Conservation (phyloP, 768 basidiomycete genomes). For the Leccinum fibrillosum region DNA sequence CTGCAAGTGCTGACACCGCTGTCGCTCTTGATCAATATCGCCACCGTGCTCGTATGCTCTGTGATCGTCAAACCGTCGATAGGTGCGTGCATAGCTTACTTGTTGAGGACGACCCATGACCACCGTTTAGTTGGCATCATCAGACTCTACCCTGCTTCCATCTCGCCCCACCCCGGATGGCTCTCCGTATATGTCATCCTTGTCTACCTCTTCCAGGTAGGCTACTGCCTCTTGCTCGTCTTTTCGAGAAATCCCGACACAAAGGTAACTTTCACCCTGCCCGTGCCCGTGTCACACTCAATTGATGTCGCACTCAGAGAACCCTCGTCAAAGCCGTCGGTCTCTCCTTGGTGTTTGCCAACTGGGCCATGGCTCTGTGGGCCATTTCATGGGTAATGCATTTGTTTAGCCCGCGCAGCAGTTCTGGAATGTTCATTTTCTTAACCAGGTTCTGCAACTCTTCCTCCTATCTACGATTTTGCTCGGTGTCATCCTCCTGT, state of each 20-base stretch:
- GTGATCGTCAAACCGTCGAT: constrained; percentile 65
- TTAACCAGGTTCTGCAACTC: constrained; percentile 62
- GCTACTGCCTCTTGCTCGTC: constrained; percentile 79
- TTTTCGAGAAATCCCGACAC: constrained; percentile 72
- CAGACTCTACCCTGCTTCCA: constrained; percentile 57
- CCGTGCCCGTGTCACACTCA: neutral
- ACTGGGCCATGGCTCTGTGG: constrained; percentile 80
- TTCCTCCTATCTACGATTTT: constrained; percentile 77
- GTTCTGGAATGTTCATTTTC: neutral
- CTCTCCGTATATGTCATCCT: constrained; percentile 59
- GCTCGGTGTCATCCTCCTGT: constrained; percentile 63
- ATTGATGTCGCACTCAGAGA: constrained; percentile 36
- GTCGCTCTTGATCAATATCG: constrained; percentile 78
- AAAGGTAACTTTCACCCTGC: constrained; percentile 44
- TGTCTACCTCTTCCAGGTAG: constrained; percentile 68
- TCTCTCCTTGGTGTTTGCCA: constrained; percentile 67
- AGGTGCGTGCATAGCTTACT: constrained; percentile 27
- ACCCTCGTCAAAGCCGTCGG: constrained; percentile 81
- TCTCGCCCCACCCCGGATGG: constrained; percentile 61
- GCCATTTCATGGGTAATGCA: constrained; percentile 64
- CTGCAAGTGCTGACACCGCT: constrained; percentile 88
- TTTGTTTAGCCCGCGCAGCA: rapidly evolving
- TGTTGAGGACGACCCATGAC: neutral
- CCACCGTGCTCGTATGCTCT: constrained; percentile 65
- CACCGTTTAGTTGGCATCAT: constrained; percentile 44